Base-by-base conservation (phyloP, 257 asterid genomes). In the Henckelia pumila region DNA sequence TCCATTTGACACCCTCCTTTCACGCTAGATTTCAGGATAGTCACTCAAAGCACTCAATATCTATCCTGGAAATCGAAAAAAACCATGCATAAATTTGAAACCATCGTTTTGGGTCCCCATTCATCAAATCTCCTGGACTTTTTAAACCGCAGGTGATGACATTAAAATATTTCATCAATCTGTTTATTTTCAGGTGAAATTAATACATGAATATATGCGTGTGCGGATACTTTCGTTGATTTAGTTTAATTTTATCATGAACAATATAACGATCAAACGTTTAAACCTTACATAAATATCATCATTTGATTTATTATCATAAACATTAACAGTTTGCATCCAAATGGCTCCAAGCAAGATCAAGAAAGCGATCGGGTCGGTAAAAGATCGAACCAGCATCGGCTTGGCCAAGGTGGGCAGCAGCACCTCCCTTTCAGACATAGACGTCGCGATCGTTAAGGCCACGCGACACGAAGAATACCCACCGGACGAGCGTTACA, bases 401-500 rank as follows among this genome's bases (percentile, higher is more conserved):
- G 78, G 99, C 68, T 80, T 94, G 3, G 99, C 99, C 29, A 94
- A 91, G 78, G 95, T 89, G 0, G 88, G 93, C 2, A 78, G 83
- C 78, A 89, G 87, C 75, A 71, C 87, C 37, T 82, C 88, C 64
- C 68, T 94, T 32, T 76, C 99, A 8, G 99, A 91, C 67, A 91
- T 94, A n/a, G 96, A 91, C 8, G 89, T 94, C 0, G 98, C 99
- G 78, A 87, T 94, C 49, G 98, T 94, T 1, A 94, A 94, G 79
- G 93, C 95, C 71, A 91, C 99, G 0, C 85, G 96, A 65, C 99
- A 94, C 68, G 98, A 94, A 22, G 99, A 94, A 63, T 79, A 82
- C 77, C 98, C 96, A 0, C 93, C 98, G 0, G 97, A 94, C 56
- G 98, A 91, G 73, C 86, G 89, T 66, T 77, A 91, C 63, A 66